These are phyloP conservation scores for Cydonia oblonga DNA, from an alignment of 331 rosid species.

Conservation along the genomic window DNA sequence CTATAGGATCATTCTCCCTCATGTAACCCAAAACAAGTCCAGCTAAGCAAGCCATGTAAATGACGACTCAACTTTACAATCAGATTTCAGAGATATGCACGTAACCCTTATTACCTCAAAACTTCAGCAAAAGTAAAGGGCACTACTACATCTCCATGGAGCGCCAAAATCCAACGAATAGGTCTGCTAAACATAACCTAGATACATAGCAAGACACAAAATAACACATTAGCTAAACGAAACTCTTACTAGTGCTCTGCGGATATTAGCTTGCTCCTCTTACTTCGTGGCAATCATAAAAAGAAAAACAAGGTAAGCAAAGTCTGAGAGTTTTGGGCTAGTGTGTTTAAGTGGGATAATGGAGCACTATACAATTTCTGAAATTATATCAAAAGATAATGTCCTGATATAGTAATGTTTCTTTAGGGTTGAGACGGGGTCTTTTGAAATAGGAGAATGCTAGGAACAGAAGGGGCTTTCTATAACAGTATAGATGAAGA, in stretches of 20 bases:
- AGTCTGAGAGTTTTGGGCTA: not conserved
- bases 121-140: slow-evolving; percentile 80
- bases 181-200: slow-evolving; percentile 93
- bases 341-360: not conserved
- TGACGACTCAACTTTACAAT: not conserved
- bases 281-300: not conserved
- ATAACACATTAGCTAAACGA: not conserved
- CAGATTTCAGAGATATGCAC: not conserved
- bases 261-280: not conserved
- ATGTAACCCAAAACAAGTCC: not conserved
- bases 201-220: slow-evolving; percentile 4
- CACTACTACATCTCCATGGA: slow-evolving; percentile 71
- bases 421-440: not conserved
- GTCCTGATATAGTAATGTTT: not conserved
- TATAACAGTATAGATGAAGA: not conserved
- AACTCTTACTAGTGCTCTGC: not conserved
- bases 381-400: not conserved
- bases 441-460: not conserved
- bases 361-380: not conserved
- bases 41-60: not conserved
- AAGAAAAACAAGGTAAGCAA: not conserved
- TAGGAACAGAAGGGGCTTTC: not conserved
- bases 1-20: not conserved
- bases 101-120: slow-evolving; percentile 39
- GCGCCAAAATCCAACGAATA: slow-evolving; percentile 88